Evolutionary conservation across 1,139 yeast genomes (phyloP), one percentile per base, ranked within the genome.

Genomic region (Candida mesenterica): DNA sequence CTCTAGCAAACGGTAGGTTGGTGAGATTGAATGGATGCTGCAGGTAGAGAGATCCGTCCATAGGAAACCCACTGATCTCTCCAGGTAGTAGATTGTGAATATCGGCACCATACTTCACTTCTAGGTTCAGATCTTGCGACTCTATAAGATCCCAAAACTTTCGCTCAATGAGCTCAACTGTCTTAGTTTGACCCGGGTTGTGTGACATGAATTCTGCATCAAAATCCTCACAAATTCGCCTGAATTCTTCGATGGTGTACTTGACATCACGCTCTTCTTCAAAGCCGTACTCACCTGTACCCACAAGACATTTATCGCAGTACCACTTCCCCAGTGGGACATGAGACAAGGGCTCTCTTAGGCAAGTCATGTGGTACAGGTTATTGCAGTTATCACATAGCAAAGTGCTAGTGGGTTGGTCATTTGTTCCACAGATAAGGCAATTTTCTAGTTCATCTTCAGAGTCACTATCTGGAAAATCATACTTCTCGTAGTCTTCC

Each of bases 231-330:
- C 90, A 84, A 45, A 76, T 64, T 9, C 71, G 59, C 41, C 72
- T 72, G 55, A 89, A 90, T 40, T 83, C 81, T n/a, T 49, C 68
- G 40, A 67, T 61, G 0, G 82, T 68, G 52, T 84, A 87, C 39
- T 72, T 69, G 29, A 75, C 68, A 4, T 72, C 66, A 1, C 53
- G 54, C 15, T 83, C 79, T 44, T 86, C 95, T 47, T 84, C 90
- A 57, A 90, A 90, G 0, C 95, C 96, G 53, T 88, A 90, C 47
- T 82, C 92, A 1, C 95, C 94, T 2, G 90, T 84, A 1, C 96
- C 96, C 5, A 85, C 70, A 12, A 90, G 65, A 56, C 97, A 90
- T 42, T 75, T 75, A 32, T 82, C 83, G 57, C 97, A 90, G 52
- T 71, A 82, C 96, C 96, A 89, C 22, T 68, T 70, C 3, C 77